These are phyloP conservation scores for Tinospora cordifolia DNA, from an alignment of 164 flowering plant genomes.

Conservation along the genomic window DNA sequence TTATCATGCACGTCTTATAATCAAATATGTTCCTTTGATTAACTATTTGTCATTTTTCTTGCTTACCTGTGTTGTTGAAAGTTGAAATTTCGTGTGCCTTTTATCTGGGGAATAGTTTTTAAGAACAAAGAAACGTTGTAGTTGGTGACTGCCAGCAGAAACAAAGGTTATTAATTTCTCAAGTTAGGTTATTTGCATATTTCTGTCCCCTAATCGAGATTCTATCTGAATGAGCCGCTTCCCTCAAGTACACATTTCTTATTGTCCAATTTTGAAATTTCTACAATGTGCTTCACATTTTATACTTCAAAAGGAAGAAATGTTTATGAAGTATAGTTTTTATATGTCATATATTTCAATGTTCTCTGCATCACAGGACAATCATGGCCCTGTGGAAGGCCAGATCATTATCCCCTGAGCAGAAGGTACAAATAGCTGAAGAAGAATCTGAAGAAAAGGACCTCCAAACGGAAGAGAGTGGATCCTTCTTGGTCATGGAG, in stretches of 20 bases:
- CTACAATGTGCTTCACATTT: background rate
- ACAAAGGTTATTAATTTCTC: background rate
- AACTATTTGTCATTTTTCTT: background rate
- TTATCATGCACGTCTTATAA: background rate
- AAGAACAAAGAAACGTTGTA: background rate
- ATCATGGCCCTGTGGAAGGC: slow-evolving; percentile 95
- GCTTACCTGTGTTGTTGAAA: background rate
- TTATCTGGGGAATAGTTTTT: background rate
- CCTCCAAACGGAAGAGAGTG: slow-evolving; percentile 73
- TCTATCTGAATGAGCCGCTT: background rate
- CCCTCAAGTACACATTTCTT: background rate
- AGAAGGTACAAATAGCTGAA: slow-evolving; percentile 79
- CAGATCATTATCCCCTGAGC: slow-evolving; percentile 82
- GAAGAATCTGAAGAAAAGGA: slow-evolving; percentile 62
- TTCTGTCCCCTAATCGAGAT: background rate
- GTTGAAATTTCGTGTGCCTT: background rate
- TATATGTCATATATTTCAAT: background rate
- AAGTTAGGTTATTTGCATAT: background rate
- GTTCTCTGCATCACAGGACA: slow-evolving; percentile 41
- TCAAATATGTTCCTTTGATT: background rate
- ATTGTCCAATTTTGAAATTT: background rate
- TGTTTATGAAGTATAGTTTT: background rate
- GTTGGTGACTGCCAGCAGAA: background rate
- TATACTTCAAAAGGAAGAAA: background rate
- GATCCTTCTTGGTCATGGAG: slow-evolving; percentile 60